Evolutionary conservation across 768 basidiomycete genomes (phyloP).

Genomic region (Rhodotorula kratochvilovae): DNA sequence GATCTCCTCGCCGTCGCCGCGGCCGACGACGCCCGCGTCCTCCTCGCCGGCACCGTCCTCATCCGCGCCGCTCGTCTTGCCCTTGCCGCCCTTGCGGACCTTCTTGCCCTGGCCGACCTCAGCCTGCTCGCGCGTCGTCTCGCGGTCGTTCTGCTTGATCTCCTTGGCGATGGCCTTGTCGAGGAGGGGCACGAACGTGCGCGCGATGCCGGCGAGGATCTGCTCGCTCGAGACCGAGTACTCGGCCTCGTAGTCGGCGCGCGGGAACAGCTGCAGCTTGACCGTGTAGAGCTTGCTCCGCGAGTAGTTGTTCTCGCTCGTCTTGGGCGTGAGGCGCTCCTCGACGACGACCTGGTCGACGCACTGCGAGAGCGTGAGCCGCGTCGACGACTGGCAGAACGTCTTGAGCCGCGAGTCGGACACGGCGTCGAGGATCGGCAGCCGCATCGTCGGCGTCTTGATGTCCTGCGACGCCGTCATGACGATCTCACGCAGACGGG

Average conservation of each 20-base stretch:
- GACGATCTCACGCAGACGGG: slow-evolving; percentile 94
- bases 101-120: slow-evolving; percentile 60
- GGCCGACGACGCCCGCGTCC: slow-evolving; percentile 56
- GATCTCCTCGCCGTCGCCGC: slow-evolving; percentile 57
- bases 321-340: slow-evolving; percentile 65
- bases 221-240: slow-evolving; percentile 70
- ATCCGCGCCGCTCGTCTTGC: slow-evolving; percentile 47
- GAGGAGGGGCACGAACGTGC: slow-evolving; percentile 70
- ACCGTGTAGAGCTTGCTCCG: slow-evolving; percentile 77
- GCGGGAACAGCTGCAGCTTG: slow-evolving; percentile 76
- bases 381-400: slow-evolving; percentile 86
- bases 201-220: slow-evolving; percentile 66
- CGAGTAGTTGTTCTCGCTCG: slow-evolving; percentile 53
- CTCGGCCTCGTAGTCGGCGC: slow-evolving; percentile 73
- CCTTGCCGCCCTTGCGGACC: slow-evolving; percentile 61
- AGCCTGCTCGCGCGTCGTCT: slow-evolving; percentile 69
- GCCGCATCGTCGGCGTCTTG: slow-evolving; percentile 94
- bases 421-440: slow-evolving; percentile 57
- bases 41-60: slow-evolving; percentile 54
- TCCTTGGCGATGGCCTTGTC: slow-evolving; percentile 81
- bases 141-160: slow-evolving; percentile 76
- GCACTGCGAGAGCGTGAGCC: slow-evolving; percentile 79
- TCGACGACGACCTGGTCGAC: slow-evolving; percentile 75
- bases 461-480: slow-evolving; percentile 97
- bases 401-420: slow-evolving; percentile 55